phyloP scores from a whole-genome alignment of 2,329 filamentous ascomycete genomes.

The Fusarium tjaetaba region DNA sequence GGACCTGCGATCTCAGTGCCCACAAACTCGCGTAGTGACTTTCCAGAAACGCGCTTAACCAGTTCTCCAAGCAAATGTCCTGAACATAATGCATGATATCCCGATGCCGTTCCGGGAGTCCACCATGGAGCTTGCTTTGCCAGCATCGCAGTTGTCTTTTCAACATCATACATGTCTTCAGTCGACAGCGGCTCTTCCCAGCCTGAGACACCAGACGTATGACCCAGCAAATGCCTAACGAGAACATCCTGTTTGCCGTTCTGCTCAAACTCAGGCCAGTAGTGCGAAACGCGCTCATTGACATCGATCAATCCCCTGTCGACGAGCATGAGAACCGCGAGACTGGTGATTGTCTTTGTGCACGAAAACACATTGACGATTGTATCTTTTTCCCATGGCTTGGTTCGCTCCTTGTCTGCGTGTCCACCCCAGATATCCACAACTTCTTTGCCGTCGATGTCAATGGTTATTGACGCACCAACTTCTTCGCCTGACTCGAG shows the following conservation, averaged over 20 bases:
- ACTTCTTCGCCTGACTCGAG: neutral
- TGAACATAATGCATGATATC: neutral
- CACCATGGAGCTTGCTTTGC: neutral
- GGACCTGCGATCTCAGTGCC: neutral
- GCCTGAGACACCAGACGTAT: slow-evolving; percentile 12
- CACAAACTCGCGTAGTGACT: neutral
- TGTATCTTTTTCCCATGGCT: neutral
- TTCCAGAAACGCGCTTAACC: neutral
- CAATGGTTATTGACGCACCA: slow-evolving; percentile 4
- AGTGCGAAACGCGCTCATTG: neutral
- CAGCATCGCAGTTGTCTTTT: neutral
- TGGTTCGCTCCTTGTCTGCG: neutral
- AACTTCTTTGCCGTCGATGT: neutral
- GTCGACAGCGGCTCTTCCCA: neutral
- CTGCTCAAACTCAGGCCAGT: slow-evolving; percentile 28
- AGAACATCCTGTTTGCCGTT: slow-evolving; percentile 24
- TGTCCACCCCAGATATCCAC: slow-evolving; percentile 4
- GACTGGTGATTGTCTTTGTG: slow-evolving; percentile 27
- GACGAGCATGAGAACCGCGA: slow-evolving; percentile 14
- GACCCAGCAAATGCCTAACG: neutral
- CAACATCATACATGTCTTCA: neutral
- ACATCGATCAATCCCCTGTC: slow-evolving; percentile 9
- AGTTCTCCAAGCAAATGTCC: neutral
- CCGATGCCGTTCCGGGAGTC: neutral
- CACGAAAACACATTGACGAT: slow-evolving; percentile 21